Base-by-base conservation (phyloP, 768 basidiomycete species). In the Boletus tomentosulus region DNA sequence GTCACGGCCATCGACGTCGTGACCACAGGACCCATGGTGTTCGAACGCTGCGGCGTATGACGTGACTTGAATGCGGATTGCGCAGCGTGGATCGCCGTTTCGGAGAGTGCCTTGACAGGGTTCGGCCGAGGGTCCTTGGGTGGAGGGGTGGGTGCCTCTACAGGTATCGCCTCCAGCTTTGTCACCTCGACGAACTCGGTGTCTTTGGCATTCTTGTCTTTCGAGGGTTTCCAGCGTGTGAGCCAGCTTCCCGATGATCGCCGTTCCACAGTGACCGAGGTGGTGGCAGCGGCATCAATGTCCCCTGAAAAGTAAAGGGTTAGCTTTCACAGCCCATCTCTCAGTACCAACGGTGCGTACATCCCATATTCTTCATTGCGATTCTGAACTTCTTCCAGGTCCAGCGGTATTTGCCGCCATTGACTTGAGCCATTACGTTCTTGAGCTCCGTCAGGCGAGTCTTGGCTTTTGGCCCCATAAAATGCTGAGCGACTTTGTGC, bases 301-400 rank as follows among this genome's bases (percentile, higher is more conserved):
- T 80, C 76, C 88, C 88, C 88, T 90, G 57, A 34, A 43, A 11
- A 9, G 25, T 27, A 25, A 13, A 43, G 8, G 34, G 33, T 49
- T 15, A 59, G 51, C 35, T 16, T 4, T 31, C 19, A 19, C 16
- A 13, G 24, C 2, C 37, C 35, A 13, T 43, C 48, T 57, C 49
- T 37, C n/a, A 25, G 28, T 28, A 22, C 16, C 11, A 44, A 2
- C 34, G 30, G 30, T 38, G 78, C 89, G 67, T 62, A 90, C 89
- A 90, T 43, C 87, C 86, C 86, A 91, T 87, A 67, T 82, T 90
- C 54, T 77, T 72, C 81, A 91, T 84, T 4, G 88, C 89, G 50
- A 86, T 75, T 70, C 78, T 83, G 73, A 86, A 91, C 61, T 82
- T 87, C 73, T 89, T 87, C 89, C 89, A 91, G 57, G 79, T 85